A percentile compares a stretch with the other conserved stretches of the same genome.
phyloP scores from a whole-genome alignment of 2,329 filamentous ascomycete genomes.

The Pyricularia grisea region DNA sequence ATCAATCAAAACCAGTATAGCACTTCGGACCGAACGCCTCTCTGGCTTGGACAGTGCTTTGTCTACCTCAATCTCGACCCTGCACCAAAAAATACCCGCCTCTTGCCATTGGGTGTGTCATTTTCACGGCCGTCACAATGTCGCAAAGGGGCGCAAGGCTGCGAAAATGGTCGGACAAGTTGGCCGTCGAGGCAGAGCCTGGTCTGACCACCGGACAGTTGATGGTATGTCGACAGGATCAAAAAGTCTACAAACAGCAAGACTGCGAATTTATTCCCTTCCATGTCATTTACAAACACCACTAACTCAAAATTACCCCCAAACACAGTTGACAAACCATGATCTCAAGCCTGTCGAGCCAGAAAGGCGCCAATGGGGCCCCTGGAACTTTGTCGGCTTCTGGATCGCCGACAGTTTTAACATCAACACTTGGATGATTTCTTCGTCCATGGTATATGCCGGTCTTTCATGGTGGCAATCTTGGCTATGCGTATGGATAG shows the following conservation, averaged over 20 bases:
- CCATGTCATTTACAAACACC: neutral
- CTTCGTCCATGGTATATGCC: conserved; percentile 65
- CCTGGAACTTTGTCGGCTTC: conserved; percentile 83
- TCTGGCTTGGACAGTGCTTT: neutral
- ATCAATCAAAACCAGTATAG: neutral
- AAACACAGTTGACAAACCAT: conserved; percentile 62
- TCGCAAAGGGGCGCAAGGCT: conserved; percentile 19
- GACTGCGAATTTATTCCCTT: neutral
- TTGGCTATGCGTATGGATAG: conserved; percentile 80
- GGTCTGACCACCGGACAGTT: conserved; percentile 71
- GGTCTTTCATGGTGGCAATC: conserved; percentile 89
- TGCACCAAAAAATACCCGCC: neutral
- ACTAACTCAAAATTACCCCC: neutral
- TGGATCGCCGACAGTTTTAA: conserved; percentile 83
- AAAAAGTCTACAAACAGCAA: neutral
- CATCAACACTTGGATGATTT: conserved; percentile 93
- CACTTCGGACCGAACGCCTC: neutral
- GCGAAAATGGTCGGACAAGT: conserved; percentile 41
- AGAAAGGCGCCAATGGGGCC: conserved; percentile 70
- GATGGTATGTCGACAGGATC: conserved; percentile 43
- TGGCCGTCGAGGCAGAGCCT: conserved; percentile 66
- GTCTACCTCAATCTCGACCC: neutral
- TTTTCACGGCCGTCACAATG: neutral
- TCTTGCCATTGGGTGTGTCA: neutral
- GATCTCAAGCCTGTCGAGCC: conserved; percentile 76